These are phyloP conservation scores for Leccinum arenicola DNA, from an alignment of 768 basidiomycete species.

Conservation along the genomic window DNA sequence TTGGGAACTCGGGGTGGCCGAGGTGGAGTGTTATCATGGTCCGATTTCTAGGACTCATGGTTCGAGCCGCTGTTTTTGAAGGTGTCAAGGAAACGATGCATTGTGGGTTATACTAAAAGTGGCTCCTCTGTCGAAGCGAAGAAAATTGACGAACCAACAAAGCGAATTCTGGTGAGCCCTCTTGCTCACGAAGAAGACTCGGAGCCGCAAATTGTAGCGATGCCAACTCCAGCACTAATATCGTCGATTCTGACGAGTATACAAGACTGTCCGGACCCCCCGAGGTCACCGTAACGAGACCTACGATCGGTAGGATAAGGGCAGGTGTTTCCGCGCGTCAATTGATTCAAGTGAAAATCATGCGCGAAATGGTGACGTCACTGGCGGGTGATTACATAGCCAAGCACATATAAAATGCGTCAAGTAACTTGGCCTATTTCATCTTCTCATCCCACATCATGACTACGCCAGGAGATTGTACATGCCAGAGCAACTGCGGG, in stretches of 20 bases:
- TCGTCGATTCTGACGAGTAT: too few relatives aligned
- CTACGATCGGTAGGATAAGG: not conserved
- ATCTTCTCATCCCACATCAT: constrained; percentile 9
- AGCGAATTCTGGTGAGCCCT: too few relatives aligned
- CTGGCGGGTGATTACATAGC: not conserved
- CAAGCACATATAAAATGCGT: not conserved
- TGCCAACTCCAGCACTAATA: too few relatives aligned
- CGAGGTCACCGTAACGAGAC: too few relatives aligned
- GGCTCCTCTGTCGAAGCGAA: not conserved
- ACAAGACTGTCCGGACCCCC: too few relatives aligned
- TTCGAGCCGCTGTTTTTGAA: constrained; percentile 2
- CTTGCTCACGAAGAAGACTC: not conserved
- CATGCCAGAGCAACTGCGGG: constrained; percentile 30
- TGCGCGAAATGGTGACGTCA: not conserved
- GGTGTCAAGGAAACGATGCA: constrained; percentile 3
- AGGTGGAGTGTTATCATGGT: not conserved
- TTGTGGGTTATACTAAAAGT: not conserved
- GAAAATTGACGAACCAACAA: not conserved
- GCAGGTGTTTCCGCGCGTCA: not conserved
- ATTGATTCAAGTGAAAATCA: not conserved
- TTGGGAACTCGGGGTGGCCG: not conserved
- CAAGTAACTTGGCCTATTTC: not conserved
- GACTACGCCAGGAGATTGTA: constrained; percentile 22
- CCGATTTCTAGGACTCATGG: not conserved
- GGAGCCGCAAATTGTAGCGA: not conserved